A percentile compares a stretch with the other conserved stretches of the same genome.
Conservation (phyloP, 768 basidiomycete species). For the Pleurotus tuber-regium region DNA sequence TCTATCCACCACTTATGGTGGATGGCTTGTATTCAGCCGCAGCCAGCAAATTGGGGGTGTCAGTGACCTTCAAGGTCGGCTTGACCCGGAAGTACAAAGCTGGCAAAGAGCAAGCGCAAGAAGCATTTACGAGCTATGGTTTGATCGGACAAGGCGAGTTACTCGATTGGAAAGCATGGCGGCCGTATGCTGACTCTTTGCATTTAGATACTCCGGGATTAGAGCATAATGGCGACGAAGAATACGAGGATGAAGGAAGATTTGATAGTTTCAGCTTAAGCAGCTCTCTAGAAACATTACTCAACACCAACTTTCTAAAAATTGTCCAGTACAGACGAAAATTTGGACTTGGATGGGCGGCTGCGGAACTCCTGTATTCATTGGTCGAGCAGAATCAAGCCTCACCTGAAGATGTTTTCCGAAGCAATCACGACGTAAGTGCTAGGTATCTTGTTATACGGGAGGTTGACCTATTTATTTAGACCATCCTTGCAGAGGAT, state of each 20-base stretch:
- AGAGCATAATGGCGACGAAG: constrained; percentile 23
- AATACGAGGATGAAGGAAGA: constrained; percentile 32
- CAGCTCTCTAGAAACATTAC: constrained; percentile 56
- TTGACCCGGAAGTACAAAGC: constrained; percentile 63
- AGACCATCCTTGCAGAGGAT: constrained; percentile 43
- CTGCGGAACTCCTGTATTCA: constrained; percentile 53
- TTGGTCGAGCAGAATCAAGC: constrained; percentile 44
- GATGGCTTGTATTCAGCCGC: constrained; percentile 38
- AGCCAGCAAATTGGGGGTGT: constrained; percentile 32
- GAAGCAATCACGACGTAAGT: constrained; percentile 28
- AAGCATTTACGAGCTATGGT: constrained; percentile 49
- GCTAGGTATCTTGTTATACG: neutral
- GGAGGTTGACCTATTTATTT: neutral
- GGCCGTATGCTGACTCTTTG: neutral
- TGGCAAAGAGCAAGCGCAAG: constrained; percentile 40
- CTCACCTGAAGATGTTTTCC: constrained; percentile 36
- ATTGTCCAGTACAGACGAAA: constrained; percentile 49
- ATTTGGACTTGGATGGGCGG: constrained; percentile 65
- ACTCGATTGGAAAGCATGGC: neutral
- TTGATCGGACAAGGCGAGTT: constrained; percentile 36
- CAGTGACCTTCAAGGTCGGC: constrained; percentile 59
- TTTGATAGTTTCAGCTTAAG: constrained; percentile 67
- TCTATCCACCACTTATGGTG: constrained; percentile 49
- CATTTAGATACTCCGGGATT: neutral
- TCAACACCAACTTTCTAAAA: constrained; percentile 55